A percentile compares a stretch with the other conserved stretches of the same genome.
Conservation (phyloP, 2,329 filamentous ascomycete species). For the Pseudogymnoascus sp. region DNA sequence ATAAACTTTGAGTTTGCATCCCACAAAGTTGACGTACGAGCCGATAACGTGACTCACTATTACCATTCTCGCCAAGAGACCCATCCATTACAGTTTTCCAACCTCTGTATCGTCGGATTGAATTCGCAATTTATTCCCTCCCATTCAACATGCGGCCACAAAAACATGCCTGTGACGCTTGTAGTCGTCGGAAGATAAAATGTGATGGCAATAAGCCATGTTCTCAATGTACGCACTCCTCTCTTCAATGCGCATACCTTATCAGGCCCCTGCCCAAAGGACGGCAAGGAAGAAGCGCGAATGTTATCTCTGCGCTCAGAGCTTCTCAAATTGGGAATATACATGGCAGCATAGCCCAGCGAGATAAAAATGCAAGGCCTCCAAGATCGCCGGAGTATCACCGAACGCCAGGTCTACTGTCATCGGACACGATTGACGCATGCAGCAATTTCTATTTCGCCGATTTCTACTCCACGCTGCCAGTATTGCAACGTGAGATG, state of each 20-base stretch:
- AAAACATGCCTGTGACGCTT: slow-evolving; percentile 12
- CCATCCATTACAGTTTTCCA: background rate
- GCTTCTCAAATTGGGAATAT: slow-evolving; percentile 8
- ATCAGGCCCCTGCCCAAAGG: background rate
- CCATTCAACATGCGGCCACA: slow-evolving; percentile 12
- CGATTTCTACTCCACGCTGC: background rate
- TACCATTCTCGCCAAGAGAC: background rate
- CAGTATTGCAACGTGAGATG: slow-evolving; percentile 1
- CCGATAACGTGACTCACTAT: background rate
- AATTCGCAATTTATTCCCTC: slow-evolving; percentile 2
- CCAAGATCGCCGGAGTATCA: background rate
- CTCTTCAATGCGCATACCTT: slow-evolving; percentile 7
- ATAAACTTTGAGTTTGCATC: too few relatives aligned
- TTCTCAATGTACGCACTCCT: slow-evolving; percentile 6
- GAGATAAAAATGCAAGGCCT: background rate
- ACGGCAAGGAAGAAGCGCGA: background rate
- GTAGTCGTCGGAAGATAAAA: slow-evolving; percentile 12
- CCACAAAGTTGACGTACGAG: background rate
- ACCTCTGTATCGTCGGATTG: background rate
- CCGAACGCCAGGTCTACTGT: background rate
- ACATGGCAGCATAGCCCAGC: background rate
- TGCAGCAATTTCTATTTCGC: background rate
- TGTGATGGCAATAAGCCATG: slow-evolving; percentile 12
- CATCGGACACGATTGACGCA: background rate
- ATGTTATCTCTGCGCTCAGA: background rate